Conservation (phyloP, 75 land plant species). For the Isoetes taiwanensis region DNA sequence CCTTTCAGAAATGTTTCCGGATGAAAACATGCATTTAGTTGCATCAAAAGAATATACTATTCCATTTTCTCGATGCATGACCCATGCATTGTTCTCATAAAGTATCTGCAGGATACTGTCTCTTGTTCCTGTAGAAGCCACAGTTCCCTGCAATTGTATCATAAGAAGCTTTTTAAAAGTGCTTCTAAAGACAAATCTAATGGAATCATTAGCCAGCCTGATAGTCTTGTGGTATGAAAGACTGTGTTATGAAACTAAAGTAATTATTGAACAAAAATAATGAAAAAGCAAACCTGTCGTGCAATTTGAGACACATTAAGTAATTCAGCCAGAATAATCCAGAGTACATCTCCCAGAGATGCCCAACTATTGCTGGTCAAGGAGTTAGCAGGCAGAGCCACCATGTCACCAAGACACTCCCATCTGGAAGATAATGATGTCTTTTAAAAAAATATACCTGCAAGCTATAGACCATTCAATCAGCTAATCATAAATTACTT, state of each 20-base stretch:
- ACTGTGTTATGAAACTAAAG: no score
- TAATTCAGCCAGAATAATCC: slow-evolving; percentile 48
- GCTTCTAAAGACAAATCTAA: no score
- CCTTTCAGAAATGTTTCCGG: slow-evolving; percentile 86
- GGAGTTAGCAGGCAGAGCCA: slow-evolving; percentile 54
- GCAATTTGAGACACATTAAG: slow-evolving; percentile 58
- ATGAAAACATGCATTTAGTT: slow-evolving; percentile 97
- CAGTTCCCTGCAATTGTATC: slow-evolving; percentile 41
- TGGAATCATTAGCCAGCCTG: no score
- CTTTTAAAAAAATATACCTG: no score
- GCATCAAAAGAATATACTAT: slow-evolving; percentile 80
- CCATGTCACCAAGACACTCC: slow-evolving; percentile 85
- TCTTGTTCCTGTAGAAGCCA: slow-evolving; percentile 61
- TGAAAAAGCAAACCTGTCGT: slow-evolving; percentile 49
- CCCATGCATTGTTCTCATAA: slow-evolving; percentile 74
- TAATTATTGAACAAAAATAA: no score
- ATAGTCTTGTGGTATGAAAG: no score
- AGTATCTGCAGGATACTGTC: slow-evolving; percentile 70
- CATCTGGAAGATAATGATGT: no score
- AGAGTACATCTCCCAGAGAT: slow-evolving; percentile 40
- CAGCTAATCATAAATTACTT: no score
- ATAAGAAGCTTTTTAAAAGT: no score
- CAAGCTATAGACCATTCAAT: no score
- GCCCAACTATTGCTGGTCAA: slow-evolving; percentile 55
- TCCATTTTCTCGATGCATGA: slow-evolving; percentile 84